Percentiles rank a stretch among this genome's conserved stretches.
Evolutionary conservation across 305 asterid species (phyloP).

Genomic region (Fraxinus dipetala): DNA sequence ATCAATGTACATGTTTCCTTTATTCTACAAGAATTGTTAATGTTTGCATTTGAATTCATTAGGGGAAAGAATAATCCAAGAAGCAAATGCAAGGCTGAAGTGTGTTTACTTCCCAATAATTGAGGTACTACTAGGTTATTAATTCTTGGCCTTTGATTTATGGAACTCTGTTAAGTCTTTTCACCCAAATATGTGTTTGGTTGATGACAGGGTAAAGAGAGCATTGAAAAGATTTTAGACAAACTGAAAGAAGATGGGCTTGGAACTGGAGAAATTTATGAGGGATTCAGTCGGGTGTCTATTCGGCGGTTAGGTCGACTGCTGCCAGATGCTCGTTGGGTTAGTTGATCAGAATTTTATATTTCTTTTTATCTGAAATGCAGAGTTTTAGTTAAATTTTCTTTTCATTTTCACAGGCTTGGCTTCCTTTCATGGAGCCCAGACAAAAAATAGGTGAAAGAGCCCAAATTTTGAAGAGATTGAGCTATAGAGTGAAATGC

Average conservation of each 20-base stretch:
- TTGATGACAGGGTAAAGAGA: slow-evolving; percentile 64
- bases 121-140: slow-evolving; percentile 35
- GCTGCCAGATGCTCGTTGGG: slow-evolving; percentile 90
- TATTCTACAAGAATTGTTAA: slow-evolving; percentile 15
- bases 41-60: slow-evolving; percentile 22
- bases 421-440: slow-evolving; percentile 89
- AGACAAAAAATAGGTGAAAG: slow-evolving; percentile 43
- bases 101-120: slow-evolving; percentile 68
- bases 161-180: neutral
- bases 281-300: slow-evolving; percentile 60
- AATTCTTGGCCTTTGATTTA: slow-evolving; percentile 12
- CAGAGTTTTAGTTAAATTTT: neutral
- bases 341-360: slow-evolving; percentile 29
- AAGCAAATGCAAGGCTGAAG: slow-evolving; percentile 74
- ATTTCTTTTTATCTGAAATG: slow-evolving; percentile 16
- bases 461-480: slow-evolving; percentile 46
- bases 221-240: slow-evolving; percentile 45
- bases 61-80: slow-evolving; percentile 37
- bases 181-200: slow-evolving; percentile 20
- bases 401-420: slow-evolving; percentile 38
- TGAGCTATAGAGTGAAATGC: slow-evolving; percentile 67
- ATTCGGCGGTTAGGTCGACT: slow-evolving; percentile 79
- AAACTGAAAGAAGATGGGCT: slow-evolving; percentile 40
- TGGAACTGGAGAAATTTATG: slow-evolving; percentile 48
- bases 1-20: neutral